These are phyloP conservation scores for Picea sitchensis DNA, from an alignment of 75 land plant species.

Conservation along the genomic window DNA sequence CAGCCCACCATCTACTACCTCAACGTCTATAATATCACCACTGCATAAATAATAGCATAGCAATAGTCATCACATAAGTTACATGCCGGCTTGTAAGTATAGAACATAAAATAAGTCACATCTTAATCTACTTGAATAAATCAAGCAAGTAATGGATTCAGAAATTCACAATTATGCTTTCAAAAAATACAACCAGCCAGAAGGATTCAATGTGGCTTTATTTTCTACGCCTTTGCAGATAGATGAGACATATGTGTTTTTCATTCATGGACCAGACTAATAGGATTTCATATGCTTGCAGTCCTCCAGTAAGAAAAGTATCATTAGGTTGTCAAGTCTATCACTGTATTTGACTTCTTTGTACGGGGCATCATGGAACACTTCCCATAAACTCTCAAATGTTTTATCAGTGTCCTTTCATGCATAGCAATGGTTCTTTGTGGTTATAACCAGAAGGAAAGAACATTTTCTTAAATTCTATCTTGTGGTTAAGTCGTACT, in stretches of 20 bases:
- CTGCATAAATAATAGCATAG: slow-evolving; percentile 25
- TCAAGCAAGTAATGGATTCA: neutral
- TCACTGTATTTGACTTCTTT: neutral
- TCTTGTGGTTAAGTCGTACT: neutral
- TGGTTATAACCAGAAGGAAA: neutral
- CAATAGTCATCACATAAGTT: neutral
- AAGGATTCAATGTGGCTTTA: neutral
- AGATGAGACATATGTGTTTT: neutral
- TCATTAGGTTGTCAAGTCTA: neutral
- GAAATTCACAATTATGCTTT: neutral
- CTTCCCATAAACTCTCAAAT: neutral
- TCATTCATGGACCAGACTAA: too few relatives aligned
- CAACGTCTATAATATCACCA: slow-evolving; percentile 70
- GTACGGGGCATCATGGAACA: neutral
- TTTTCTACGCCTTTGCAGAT: neutral
- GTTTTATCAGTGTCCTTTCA: neutral
- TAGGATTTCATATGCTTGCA: neutral
- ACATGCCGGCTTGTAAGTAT: neutral
- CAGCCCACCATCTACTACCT: slow-evolving; percentile 91
- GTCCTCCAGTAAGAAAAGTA: neutral
- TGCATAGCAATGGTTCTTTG: neutral
- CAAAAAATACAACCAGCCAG: neutral
- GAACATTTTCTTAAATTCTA: neutral
- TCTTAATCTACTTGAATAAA: neutral
- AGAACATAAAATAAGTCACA: neutral